These are phyloP conservation scores for Cardamine chenopodiifolia DNA, from an alignment of 345 rosid species.

Conservation along the genomic window DNA sequence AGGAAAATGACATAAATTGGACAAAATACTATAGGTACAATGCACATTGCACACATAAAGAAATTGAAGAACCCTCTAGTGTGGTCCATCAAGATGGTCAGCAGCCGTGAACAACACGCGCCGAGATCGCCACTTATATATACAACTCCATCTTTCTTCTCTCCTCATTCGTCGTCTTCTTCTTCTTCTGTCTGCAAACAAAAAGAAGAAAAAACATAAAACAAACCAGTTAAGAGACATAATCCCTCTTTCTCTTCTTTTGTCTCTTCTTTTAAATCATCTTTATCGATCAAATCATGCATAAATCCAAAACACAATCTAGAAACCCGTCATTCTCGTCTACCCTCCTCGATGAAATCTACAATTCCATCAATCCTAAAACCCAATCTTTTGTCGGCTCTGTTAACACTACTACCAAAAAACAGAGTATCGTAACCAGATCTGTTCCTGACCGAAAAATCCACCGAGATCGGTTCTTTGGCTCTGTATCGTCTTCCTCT, in stretches of 20 bases:
- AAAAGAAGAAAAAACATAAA: background rate
- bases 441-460: conserved; percentile 28
- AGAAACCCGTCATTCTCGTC: conserved; percentile 88
- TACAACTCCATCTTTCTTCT: background rate
- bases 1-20: conserved; percentile 30
- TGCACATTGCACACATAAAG: conserved; percentile 31
- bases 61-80: background rate
- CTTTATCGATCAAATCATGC: conserved; percentile 30
- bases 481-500: conserved; percentile 76
- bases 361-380: conserved; percentile 72
- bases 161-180: conserved; percentile 35
- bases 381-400: conserved; percentile 48
- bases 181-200: conserved; percentile 3
- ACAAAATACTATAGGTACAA: conserved; percentile 6
- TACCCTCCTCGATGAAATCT: conserved; percentile 84
- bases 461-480: conserved; percentile 47
- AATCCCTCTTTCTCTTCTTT: conserved; percentile 23
- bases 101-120: conserved; percentile 41
- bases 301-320: conserved; percentile 35
- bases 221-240: conserved; percentile 5
- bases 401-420: conserved; percentile 37
- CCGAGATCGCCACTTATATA: conserved; percentile 25
- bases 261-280: conserved; percentile 29
- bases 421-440: conserved; percentile 33
- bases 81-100: conserved; percentile 23